Percentiles rank a stretch among this genome's conserved stretches.
Conservation (phyloP, 805 yeast species). For the Wickerhamomyces canadensis region DNA sequence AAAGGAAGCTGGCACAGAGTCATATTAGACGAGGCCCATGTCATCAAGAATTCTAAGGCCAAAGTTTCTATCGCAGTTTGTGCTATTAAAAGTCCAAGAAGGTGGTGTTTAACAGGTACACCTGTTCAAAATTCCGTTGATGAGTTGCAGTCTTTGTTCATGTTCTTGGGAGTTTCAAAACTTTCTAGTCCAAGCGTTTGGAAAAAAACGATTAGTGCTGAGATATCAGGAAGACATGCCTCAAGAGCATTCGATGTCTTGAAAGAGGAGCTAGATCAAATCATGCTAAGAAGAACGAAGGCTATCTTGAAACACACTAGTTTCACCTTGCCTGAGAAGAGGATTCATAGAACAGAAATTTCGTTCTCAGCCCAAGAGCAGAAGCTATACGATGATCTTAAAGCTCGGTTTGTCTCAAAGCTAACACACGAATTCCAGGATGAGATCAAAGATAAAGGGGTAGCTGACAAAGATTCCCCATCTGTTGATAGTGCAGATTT, state of each 20-base stretch:
- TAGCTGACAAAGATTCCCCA: neutral
- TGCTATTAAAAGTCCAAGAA: slow-evolving; percentile 33
- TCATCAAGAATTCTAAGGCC: slow-evolving; percentile 46
- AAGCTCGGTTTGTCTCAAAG: slow-evolving; percentile 9
- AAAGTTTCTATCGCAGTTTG: slow-evolving; percentile 41
- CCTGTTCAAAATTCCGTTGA: slow-evolving; percentile 54
- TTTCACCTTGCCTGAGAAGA: slow-evolving; percentile 18
- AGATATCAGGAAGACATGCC: slow-evolving; percentile 33
- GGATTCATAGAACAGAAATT: slow-evolving; percentile 14
- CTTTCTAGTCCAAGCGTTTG: slow-evolving; percentile 13
- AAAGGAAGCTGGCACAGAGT: slow-evolving; percentile 40
- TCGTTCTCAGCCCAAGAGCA: slow-evolving; percentile 24
- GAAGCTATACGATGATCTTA: slow-evolving; percentile 22
- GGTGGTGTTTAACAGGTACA: slow-evolving; percentile 64
- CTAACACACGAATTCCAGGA: slow-evolving; percentile 5
- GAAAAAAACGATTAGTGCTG: slow-evolving; percentile 32
- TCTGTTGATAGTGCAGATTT: slow-evolving; percentile 8
- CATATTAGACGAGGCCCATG: slow-evolving; percentile 61
- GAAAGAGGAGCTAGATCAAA: slow-evolving; percentile 21
- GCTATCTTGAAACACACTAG: slow-evolving; percentile 24
- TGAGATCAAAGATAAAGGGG: neutral
- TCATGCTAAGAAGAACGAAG: slow-evolving; percentile 45
- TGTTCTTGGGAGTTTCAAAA: slow-evolving; percentile 35
- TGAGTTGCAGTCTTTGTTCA: slow-evolving; percentile 47
- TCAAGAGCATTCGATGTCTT: slow-evolving; percentile 29